Evolutionary conservation across 2,329 filamentous ascomycete species (phyloP), one percentile per base, ranked within the genome.

Genomic region (Phoma herbarum): DNA sequence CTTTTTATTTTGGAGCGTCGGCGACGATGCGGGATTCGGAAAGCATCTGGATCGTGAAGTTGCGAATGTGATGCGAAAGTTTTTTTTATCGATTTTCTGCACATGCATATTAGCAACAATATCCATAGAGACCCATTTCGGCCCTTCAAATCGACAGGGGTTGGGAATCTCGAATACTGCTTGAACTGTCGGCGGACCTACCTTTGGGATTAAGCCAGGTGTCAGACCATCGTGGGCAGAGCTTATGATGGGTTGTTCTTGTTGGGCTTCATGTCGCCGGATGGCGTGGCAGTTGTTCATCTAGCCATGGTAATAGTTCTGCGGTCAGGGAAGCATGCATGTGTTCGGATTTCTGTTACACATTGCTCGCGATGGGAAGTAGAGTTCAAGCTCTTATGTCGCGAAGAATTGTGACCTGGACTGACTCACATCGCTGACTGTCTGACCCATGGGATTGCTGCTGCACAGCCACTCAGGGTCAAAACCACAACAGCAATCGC

Each of bases 1-100:
- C 41, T 50, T 59, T 59, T 59, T 58, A 49, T 39, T 51, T 29
- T 39, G 35, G 56, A 46, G 50, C 50, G 41, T 59, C 44, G 55
- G 55, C 55, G 55, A 59, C 31, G 33, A 22, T 49, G 49, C 49
- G 39, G 26, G 37, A 43, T 45, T 41, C 31, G 50, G 56, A 54
- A 53, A 18, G 39, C 50, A 54, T 51, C 56, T 45, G 41, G 44
- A 59, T 59, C 50, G 51, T 51, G 33, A 59, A 51, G 56, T 42
- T 25, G 50, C 25, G 22, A 28, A 28, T 22, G 20, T 45, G 33
- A 59, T 50, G 56, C 50, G 42, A 54, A 46, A 54, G 33, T 45
- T 50, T 54, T 41, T 43, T 46, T 54, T 54, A 41, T 41, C 50
- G 50, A 51, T 46, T 16, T 42, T 23, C 29, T 47, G n/a, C n/a